Evolutionary conservation across 768 basidiomycete genomes (phyloP).

Genomic region (Termitomyces bulborhizus): DNA sequence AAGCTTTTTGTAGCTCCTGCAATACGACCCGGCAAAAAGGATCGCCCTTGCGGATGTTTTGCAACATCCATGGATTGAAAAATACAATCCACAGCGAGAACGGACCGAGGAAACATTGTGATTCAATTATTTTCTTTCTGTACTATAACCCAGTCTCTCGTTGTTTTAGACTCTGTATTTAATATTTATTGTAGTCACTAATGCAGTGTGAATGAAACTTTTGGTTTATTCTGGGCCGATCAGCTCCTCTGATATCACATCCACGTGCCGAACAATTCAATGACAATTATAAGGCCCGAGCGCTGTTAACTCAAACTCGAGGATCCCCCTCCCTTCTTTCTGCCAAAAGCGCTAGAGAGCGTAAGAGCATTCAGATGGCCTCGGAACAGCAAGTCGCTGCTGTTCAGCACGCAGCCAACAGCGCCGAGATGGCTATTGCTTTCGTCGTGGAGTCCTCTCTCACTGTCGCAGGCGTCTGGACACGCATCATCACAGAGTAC

Average conservation of each 20-base stretch:
- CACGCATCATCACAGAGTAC: conserved; percentile 38
- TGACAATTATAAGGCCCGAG: background rate
- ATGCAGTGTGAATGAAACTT: background rate
- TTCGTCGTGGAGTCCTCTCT: conserved; percentile 60
- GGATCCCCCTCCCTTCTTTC: background rate
- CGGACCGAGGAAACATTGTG: conserved; percentile 8
- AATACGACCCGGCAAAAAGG: conserved; percentile 75
- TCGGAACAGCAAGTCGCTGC: conserved; percentile 2
- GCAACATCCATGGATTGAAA: conserved; percentile 86
- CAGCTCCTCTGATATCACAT: background rate
- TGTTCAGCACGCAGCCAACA: background rate
- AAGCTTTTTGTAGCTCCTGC: conserved; percentile 56
- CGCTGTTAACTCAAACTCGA: background rate
- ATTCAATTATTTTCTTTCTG: background rate
- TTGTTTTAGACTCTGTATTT: background rate
- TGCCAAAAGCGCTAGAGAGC: background rate
- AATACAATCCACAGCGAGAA: conserved; percentile 42
- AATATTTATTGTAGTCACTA: background rate
- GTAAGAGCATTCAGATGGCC: background rate
- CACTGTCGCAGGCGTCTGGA: conserved; percentile 48
- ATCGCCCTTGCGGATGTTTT: conserved; percentile 70
- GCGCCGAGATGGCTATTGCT: conserved; percentile 35
- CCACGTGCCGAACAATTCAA: background rate
- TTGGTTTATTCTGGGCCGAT: too few relatives aligned
- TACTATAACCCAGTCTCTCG: background rate